phyloP scores from a whole-genome alignment of 805 yeast species.

The Myxozyma sirexii region DNA sequence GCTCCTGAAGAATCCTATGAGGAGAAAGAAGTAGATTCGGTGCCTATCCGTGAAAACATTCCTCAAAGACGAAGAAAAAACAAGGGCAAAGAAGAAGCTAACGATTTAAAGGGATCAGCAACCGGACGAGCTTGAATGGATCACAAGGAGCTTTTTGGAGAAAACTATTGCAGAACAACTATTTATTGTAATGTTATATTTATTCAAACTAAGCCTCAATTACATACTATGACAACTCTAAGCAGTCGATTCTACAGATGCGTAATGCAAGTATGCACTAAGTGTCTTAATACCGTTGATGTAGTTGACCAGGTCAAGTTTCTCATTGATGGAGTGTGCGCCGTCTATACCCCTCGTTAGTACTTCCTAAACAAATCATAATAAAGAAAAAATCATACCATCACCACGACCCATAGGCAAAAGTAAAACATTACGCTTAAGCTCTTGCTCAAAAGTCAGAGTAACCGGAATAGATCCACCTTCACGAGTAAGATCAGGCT shows the following conservation, averaged over 20 bases:
- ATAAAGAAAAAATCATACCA: slow-evolving; percentile 43
- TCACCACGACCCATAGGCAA: slow-evolving; percentile 99
- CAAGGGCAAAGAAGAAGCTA: background rate
- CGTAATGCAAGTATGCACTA: slow-evolving; percentile 90
- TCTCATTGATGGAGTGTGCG: slow-evolving; percentile 97
- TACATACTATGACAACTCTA: background rate
- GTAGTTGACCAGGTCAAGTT: slow-evolving; percentile 83
- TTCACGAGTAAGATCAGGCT: slow-evolving; percentile 96
- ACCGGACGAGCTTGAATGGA: background rate
- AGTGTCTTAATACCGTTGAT: slow-evolving; percentile 91
- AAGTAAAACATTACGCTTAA: slow-evolving; percentile 81
- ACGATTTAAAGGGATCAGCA: background rate
- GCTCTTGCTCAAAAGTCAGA: slow-evolving; percentile 82
- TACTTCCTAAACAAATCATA: background rate
- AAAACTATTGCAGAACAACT: background rate
- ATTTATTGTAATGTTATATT: background rate
- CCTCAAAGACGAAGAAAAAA: background rate
- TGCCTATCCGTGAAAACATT: background rate
- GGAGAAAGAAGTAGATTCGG: background rate
- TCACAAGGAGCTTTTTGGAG: too few species aligned
- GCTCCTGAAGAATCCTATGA: background rate
- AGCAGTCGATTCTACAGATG: slow-evolving; percentile 40
- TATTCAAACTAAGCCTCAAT: background rate
- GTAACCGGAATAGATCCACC: slow-evolving; percentile 99
- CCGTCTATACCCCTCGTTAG: slow-evolving; percentile 52